Conservation (phyloP, 2,329 filamentous ascomycete genomes). For the Aspergillus sergii region DNA sequence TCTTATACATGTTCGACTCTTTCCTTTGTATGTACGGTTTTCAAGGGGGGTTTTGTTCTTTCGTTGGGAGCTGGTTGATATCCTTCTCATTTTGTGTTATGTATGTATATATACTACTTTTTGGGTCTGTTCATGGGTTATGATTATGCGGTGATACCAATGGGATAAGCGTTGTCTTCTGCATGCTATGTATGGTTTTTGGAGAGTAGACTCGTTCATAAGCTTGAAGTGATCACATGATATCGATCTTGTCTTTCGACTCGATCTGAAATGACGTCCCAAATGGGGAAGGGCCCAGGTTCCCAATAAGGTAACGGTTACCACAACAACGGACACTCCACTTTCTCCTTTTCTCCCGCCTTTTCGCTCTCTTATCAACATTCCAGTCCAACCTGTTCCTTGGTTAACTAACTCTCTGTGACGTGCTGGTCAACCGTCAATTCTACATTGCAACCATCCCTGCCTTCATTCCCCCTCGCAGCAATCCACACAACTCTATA, state of each 20-base stretch:
- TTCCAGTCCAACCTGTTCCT: neutral
- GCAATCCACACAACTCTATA: neutral
- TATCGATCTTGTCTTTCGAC: too few species aligned
- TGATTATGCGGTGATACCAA: constrained; percentile 5
- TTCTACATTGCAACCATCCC: constrained; percentile 2
- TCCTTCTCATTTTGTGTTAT: constrained; percentile 7
- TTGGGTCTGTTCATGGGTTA: constrained; percentile 1
- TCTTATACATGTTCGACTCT: neutral
- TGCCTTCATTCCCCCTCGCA: constrained; percentile 7
- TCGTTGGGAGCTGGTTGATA: constrained; percentile 5
- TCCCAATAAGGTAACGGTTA: constrained; percentile 14
- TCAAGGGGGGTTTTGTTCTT: neutral
- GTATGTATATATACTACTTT: constrained; percentile 4
- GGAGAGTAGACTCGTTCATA: too few species aligned
- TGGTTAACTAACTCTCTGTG: neutral
- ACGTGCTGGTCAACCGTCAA: constrained; percentile 4
- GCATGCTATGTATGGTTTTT: neutral
- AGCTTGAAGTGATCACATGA: too few species aligned
- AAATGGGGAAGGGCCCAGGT: neutral
- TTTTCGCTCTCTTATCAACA: neutral
- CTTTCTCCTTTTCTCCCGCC: constrained; percentile 4
- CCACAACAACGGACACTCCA: constrained; percentile 25
- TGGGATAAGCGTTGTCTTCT: constrained; percentile 7
- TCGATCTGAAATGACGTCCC: neutral
- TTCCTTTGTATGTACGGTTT: neutral